Evolutionary conservation across 257 asterid species (phyloP).

Genomic region (Capsicum baccatum): DNA sequence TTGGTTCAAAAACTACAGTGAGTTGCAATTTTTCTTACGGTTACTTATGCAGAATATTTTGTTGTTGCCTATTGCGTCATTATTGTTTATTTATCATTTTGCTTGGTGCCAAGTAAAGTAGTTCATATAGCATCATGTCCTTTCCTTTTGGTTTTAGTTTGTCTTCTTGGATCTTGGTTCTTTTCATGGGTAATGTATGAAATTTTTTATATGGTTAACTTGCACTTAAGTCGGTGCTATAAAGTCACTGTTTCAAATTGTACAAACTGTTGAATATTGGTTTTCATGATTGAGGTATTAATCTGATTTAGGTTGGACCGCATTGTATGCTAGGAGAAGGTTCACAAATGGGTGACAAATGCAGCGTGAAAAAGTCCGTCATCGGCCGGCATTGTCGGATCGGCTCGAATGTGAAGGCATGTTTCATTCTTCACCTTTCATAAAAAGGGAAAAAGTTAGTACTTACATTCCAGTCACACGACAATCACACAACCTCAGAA

Average conservation of each 20-base stretch:
- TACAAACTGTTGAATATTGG: slow-evolving; percentile 19
- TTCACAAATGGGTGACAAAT: slow-evolving; percentile 91
- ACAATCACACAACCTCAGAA: neutral
- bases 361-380: slow-evolving; percentile 95
- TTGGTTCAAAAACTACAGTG: slow-evolving; percentile 94
- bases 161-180: slow-evolving; percentile 14
- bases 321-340: slow-evolving; percentile 99
- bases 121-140: slow-evolving; percentile 3
- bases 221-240: neutral
- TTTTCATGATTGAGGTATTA: slow-evolving; percentile 26
- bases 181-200: slow-evolving; percentile 14
- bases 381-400: slow-evolving; percentile 98
- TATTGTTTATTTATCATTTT: neutral
- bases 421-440: neutral
- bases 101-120: neutral
- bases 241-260: neutral
- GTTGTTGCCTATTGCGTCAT: neutral
- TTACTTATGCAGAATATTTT: neutral
- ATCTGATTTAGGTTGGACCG: slow-evolving; percentile 79
- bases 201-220: neutral
- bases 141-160: neutral
- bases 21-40: slow-evolving; percentile 40
- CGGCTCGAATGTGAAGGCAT: slow-evolving; percentile 98
- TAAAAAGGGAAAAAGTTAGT: neutral
- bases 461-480: neutral